Conservation (phyloP, 139 green algal genomes). For the Haematococcus sp. region DNA sequence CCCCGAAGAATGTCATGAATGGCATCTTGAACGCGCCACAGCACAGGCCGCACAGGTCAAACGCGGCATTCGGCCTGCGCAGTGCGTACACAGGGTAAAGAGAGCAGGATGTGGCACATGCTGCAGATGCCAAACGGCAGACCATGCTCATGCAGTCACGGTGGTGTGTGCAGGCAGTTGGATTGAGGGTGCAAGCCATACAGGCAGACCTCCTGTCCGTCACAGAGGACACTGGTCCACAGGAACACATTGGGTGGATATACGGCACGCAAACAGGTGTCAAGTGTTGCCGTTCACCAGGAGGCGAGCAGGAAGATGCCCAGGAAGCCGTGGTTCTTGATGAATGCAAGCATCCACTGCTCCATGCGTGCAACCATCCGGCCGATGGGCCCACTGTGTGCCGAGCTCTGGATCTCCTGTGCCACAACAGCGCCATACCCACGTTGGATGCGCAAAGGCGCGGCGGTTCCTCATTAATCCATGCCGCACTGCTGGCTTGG, state of each 20-base stretch:
- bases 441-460: too few species aligned
- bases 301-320: constrained; percentile 86
- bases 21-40: constrained; percentile 90
- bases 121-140: too few species aligned
- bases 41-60: constrained; percentile 92
- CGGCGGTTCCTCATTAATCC: constrained; percentile 2
- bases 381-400: not conserved
- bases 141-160: too few species aligned
- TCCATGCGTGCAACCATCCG: constrained; percentile 27
- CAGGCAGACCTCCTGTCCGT: too few species aligned
- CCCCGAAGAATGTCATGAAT: constrained; percentile 90
- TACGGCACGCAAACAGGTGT: too few species aligned
- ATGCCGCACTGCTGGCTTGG: not conserved
- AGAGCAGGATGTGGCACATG: too few species aligned
- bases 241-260: too few species aligned
- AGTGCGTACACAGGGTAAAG: too few species aligned
- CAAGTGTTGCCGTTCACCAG: constrained; percentile 49
- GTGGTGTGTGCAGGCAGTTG: too few species aligned
- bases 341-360: constrained; percentile 83
- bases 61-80: constrained; percentile 77
- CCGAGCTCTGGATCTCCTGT: not conserved
- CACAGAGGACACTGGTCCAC: too few species aligned
- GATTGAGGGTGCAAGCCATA: too few species aligned
- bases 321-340: constrained; percentile 77
- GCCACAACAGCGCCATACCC: not conserved